Evolutionary conservation across 2,329 filamentous ascomycete genomes (phyloP), one percentile per base, ranked within the genome.

Genomic region (Aspergillus ustus): DNA sequence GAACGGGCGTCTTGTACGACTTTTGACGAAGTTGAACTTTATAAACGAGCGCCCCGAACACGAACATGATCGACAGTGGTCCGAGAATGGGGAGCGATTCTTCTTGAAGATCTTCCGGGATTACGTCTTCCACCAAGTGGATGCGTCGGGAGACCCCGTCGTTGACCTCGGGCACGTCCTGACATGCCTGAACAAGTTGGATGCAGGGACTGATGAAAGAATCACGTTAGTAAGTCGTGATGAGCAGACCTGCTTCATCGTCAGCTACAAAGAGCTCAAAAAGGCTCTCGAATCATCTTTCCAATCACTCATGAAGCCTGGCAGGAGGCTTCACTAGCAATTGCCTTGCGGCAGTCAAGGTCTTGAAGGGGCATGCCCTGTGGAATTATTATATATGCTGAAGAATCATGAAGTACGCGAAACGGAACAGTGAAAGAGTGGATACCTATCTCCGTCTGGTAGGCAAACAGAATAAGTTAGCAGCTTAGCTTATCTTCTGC

Each of bases 61-160:
- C 64, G 91, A 92, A 57, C 87, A 88, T 45, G 90, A 93, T 63
- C 81, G 84, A 0, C 83, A 86, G 52, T 99, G 95, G 94, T 91
- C 92, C 4, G 94, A 98, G 76, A 95, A 91, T 52, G 94, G 94
- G 28, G 92, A 97, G 70, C 87, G 93, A 29, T 98, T 97, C 75
- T 91, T 92, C 73, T 83, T 99, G 66, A 97, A 97, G 78, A 85
- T 99, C 8, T 98, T 98, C 82, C 87, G 95, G 53, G 95, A 99
- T 78, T 98, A 96, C 70, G 92, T 97, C 45, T 99, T 98, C 79
- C 95, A 99, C 76, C 93, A 96, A 72, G 93, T 97, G 13, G 93
- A 98, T 74, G 85, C 87, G 31, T 88, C 92, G 60, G 93, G 92
- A 15, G 90, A 91, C 57, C 91, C 95, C 0, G 89, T 93, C 1